Conservation (phyloP, 2,329 filamentous ascomycete genomes). For the Epichloe festucae region DNA sequence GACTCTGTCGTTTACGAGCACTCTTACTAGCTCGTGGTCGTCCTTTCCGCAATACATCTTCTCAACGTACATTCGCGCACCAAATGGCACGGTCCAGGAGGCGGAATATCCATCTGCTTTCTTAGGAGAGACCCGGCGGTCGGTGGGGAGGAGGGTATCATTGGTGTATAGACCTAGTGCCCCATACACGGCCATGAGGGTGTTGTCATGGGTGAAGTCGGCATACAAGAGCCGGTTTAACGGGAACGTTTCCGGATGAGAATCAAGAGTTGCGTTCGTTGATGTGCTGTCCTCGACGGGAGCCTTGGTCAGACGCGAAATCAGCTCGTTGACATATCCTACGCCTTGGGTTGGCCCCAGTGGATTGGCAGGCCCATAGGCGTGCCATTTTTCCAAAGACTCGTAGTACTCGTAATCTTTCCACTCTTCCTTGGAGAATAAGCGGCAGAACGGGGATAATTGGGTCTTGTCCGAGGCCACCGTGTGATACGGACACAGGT, state of each 20-base stretch:
- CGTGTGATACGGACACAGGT: conserved; percentile 75
- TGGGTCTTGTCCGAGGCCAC: conserved; percentile 41
- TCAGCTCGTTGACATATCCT: conserved; percentile 77
- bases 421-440: conserved; percentile 69
- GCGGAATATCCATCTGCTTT: conserved; percentile 58
- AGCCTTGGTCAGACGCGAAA: conserved; percentile 60
- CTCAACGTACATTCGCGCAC: conserved; percentile 70
- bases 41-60: conserved; percentile 56
- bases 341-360: conserved; percentile 77
- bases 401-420: conserved; percentile 67
- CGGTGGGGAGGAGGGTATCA: conserved; percentile 40
- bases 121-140: conserved; percentile 33
- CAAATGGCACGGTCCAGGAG: conserved; percentile 73
- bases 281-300: conserved; percentile 61
- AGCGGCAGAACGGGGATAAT: conserved; percentile 58
- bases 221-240: conserved; percentile 59
- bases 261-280: conserved; percentile 67
- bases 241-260: conserved; percentile 56
- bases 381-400: conserved; percentile 74
- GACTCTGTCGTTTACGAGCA: conserved; percentile 76
- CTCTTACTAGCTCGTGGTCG: conserved; percentile 58
- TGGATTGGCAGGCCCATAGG: conserved; percentile 61
- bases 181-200: conserved; percentile 63
- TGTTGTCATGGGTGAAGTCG: conserved; percentile 88
- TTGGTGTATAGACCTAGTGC: conserved; percentile 68